Percentiles rank a stretch among this genome's conserved stretches.
phyloP scores from a whole-genome alignment of 768 basidiomycete genomes.

The Lactarius akahatsu region DNA sequence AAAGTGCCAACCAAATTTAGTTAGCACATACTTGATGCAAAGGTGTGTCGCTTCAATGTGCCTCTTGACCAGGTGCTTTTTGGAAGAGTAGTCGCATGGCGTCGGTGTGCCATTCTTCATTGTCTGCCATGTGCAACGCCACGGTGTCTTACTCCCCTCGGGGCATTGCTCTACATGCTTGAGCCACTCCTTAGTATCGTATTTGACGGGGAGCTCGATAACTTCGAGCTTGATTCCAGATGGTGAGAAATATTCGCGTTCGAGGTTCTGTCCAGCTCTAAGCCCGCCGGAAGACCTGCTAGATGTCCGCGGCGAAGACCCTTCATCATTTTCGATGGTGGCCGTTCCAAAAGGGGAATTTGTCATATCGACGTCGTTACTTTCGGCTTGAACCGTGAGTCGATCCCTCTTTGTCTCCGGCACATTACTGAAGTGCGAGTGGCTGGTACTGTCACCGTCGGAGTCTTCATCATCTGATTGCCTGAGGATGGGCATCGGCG shows the following conservation, averaged over 20 bases:
- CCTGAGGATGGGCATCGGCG: constrained; percentile 4
- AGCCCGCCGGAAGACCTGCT: constrained; percentile 13
- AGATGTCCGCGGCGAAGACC: constrained; percentile 5
- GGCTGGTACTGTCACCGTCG: not conserved
- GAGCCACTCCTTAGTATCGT: constrained; percentile 28
- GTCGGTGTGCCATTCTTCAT: constrained; percentile 36
- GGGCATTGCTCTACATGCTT: constrained; percentile 26
- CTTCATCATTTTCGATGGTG: constrained; percentile 1
- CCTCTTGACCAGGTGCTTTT: constrained; percentile 67
- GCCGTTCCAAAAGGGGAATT: constrained; percentile 9
- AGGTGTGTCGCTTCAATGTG: constrained; percentile 66
- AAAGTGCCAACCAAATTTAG: constrained; percentile 27
- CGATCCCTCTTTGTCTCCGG: constrained; percentile 7
- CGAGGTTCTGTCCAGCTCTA: constrained; percentile 7
- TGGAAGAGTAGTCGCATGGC: constrained; percentile 46
- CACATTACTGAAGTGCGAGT: not conserved
- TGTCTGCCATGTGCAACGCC: constrained; percentile 45
- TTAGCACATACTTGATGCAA: constrained; percentile 51
- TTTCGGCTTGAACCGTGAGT: not conserved
- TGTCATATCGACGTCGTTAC: constrained; percentile 13
- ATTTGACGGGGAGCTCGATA: constrained; percentile 28
- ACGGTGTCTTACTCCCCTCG: constrained; percentile 31
- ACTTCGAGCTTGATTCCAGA: constrained; percentile 29
- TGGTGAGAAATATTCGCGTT: constrained; percentile 25
- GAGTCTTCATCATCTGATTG: constrained; percentile 19